These are phyloP conservation scores for Cryptosporidium muris DNA, from an alignment of 169 alveolate species.

Conservation along the genomic window DNA sequence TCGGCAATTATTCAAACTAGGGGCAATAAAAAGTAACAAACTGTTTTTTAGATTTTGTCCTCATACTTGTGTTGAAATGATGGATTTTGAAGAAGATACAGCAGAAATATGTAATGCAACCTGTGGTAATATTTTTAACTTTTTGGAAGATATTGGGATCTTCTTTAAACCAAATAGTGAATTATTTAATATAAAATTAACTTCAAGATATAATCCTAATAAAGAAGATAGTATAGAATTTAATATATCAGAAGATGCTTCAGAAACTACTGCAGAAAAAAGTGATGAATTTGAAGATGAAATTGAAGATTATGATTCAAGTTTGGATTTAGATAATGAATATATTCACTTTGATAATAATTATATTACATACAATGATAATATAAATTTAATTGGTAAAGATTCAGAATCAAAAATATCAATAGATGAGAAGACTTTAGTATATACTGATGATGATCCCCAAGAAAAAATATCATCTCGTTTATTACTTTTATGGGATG, in stretches of 20 bases:
- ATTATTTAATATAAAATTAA: constrained; percentile 25
- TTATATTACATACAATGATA: background rate
- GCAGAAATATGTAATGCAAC: constrained; percentile 16
- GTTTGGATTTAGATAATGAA: background rate
- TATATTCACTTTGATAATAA: background rate
- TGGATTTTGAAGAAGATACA: background rate
- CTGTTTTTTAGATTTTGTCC: constrained; percentile 21
- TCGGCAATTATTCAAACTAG: constrained; percentile 32
- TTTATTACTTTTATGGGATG: constrained; percentile 51
- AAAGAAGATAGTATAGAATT: background rate
- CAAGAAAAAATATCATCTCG: constrained; percentile 9
- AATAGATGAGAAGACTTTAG: constrained; percentile 55
- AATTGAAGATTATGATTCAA: constrained; percentile 8
- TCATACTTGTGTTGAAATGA: background rate
- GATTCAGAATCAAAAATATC: constrained; percentile 10
- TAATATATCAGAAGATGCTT: background rate
- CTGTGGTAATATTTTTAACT: constrained; percentile 27
- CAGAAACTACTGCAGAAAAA: background rate
- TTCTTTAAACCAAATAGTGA: constrained; percentile 53
- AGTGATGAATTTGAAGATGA: constrained; percentile 42
- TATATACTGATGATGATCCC: background rate
- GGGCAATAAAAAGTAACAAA: constrained; percentile 28
- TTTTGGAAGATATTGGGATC: constrained; percentile 24
- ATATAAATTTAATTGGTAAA: background rate
- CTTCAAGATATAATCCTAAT: background rate